Evolutionary conservation across 257 asterid genomes (phyloP), one percentile per base, ranked within the genome.

Genomic region (Penstemon newberryi): DNA sequence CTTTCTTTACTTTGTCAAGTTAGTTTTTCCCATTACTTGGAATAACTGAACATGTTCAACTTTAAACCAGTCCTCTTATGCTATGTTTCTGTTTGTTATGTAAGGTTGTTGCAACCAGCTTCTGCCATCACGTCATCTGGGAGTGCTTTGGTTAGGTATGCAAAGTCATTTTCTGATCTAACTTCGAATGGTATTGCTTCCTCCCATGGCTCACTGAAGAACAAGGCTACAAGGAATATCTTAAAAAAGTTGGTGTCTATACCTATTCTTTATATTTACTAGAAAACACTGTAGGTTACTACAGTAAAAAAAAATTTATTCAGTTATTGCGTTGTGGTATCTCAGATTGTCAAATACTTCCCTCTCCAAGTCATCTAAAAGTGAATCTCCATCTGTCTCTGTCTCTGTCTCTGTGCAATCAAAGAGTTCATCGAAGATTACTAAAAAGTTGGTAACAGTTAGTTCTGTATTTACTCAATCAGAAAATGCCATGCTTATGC

Each of bases 341-440:
- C 62, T 70, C 85, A 93, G 97, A 76, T 68, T 80, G 46, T 75
- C 79, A 51, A 75, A 60, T 41, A 45, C 54, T 37, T 63, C 82
- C 52, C 63, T 67, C 71, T 76, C 81, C 19, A 85, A 81, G 73
- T 77, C 83, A 67, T 70, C 78, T 50, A 83, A 71, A 69, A 60
- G 77, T 81, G 82, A 71, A 67, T 80, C 86, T 15, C 71, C 77
- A 19, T 70, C 78, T 62, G 66, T 73, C 71, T 83, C 93, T 25
- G 33, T 25, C 33, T 25, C 33, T 25, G 33, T 25, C 33, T 25
- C 33, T 52, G 71, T 73, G 56, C 82, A 79, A 61, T 73, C 87
- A 55, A 87, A 80, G 82, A 71, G 74, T 79, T 78, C 84, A 39
- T 81, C 78, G 79, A 91, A 89, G 90, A 89, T 90, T 73, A 94